Evolutionary conservation across 2,329 filamentous ascomycete genomes (phyloP), one percentile per base, ranked within the genome.

Genomic region (Aplosporella prunicola): DNA sequence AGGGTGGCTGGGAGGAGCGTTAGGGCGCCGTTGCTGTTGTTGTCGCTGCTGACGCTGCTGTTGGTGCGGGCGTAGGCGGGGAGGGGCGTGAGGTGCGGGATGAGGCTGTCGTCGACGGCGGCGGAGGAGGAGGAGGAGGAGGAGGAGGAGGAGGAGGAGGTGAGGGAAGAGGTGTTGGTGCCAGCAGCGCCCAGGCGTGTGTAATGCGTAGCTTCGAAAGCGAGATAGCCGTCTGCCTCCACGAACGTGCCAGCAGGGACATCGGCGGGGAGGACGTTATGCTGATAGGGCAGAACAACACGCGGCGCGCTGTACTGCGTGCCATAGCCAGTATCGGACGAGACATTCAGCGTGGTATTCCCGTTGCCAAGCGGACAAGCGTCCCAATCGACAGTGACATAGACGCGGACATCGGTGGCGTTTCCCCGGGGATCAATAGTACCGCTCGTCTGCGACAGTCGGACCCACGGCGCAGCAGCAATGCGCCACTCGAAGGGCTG

Each of bases 201-300:
- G 49, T 56, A 60, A 48, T 61, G 58, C 27, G 56, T 53, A 29
- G 56, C 57, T 48, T 61, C 57, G 29, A 59, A 55, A 29, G 57
- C 47, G 15, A 60, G 13, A 37, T 58, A 45, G 32, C 50, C 53
- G 3, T 52, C 49, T 34, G 48, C 48, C 42, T 61, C 58, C 43
- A 60, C 56, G 41, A 56, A 56, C 8, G 22, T 8, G 35, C 58
- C 57, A 38, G 42, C 49, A 13, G 39, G 49, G 44, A 60, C 60
- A 37, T 39, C 39, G 5, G 51, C 44, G 7, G 58, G 57, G 16
- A 60, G 35, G 2, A 39, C 35, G 2, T 54, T 59, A 41, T 58
- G 58, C 42, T 60, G 59, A 29, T 57, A 47, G 38, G 50, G 51
- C 3, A 60, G 43, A 9, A 49, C 52, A 24, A 60, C 48, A 15